Base-by-base conservation (phyloP, 1,284 basidiomycete genomes). In the Kwoniella shivajii region DNA sequence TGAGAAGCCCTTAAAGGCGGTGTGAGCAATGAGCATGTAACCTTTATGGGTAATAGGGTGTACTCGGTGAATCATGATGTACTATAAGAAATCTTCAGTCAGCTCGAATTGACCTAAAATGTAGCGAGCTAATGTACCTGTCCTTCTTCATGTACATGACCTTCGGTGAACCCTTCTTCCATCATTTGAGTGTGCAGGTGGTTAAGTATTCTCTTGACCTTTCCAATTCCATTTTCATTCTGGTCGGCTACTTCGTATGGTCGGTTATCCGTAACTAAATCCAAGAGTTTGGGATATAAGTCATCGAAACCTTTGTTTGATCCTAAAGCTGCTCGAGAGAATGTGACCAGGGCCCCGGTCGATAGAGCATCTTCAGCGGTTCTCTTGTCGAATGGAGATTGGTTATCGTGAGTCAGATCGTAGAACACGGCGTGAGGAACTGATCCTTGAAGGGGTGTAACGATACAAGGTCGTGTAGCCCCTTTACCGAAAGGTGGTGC, bases 291-390 rank as follows among this genome's bases (percentile, higher is more conserved):
- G 5, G 93, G 92, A 73, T 96, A 96, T n/a, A 97, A 78, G 68
- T 97, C 93, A 71, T 97, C 93, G 69, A 94, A 95, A 31, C 93
- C 93, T 76, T 96, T 95, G 65, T 92, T 92, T 6, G 90, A 93
- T 1, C 92, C 93, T 45, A 90, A 84, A 5, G 89, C 93, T 16
- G 86, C 89, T 70, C 85, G 86, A 44, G 88, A 88, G 78, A 96
- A 96, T 0, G 92, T 85, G 16, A 89, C 88, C 14, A 97, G 82
- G 9, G 90, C 89, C 5, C 90, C 93, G 0, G 90, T 92, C 5
- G 90, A 88, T n/a, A 97, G 83, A 0, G 92, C 88, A 73, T 97
- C 92, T 74, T 95, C 90, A 6, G 92, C 90, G 1, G 90, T 89
- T 36, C 92, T 86, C 76, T 95, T 96, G 77, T 90, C 84, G 10